Evolutionary conservation across 345 rosid genomes (phyloP).

Genomic region (Linum lewisii): DNA sequence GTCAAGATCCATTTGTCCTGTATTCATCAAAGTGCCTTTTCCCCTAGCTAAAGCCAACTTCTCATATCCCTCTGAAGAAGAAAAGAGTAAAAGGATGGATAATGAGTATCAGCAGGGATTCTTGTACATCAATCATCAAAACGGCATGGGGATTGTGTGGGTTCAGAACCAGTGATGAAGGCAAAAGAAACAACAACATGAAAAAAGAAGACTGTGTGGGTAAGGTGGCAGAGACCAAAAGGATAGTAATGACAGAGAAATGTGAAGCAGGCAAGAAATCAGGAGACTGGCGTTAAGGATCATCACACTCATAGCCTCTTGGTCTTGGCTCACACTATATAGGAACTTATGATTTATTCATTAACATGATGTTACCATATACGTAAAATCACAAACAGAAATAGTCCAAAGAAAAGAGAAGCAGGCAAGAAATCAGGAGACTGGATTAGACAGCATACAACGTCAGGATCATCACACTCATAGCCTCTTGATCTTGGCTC

Average conservation of each 20-base stretch:
- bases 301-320: neutral
- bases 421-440: neutral
- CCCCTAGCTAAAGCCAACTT: constrained; percentile 50
- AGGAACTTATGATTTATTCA: neutral
- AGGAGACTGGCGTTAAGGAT: neutral
- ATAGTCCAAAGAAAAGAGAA: no score
- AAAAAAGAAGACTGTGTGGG: neutral
- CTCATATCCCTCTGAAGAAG: constrained; percentile 72
- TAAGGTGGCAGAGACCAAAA: neutral
- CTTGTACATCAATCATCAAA: neutral
- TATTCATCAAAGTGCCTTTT: constrained; percentile 18
- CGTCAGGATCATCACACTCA: neutral
- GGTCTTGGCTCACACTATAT: neutral
- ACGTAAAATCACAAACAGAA: neutral
- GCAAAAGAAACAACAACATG: neutral
- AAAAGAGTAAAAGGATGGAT: neutral
- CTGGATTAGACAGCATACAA: neutral
- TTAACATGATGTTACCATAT: neutral
- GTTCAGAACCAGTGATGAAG: neutral
- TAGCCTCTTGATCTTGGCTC: neutral
- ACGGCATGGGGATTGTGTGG: neutral
- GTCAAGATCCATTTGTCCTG: constrained; percentile 13
- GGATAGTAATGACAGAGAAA: neutral
- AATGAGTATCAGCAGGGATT: neutral
- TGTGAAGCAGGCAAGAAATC: neutral